phyloP scores from a whole-genome alignment of 495 filamentous ascomycete species.

The Penicillium pulvis region DNA sequence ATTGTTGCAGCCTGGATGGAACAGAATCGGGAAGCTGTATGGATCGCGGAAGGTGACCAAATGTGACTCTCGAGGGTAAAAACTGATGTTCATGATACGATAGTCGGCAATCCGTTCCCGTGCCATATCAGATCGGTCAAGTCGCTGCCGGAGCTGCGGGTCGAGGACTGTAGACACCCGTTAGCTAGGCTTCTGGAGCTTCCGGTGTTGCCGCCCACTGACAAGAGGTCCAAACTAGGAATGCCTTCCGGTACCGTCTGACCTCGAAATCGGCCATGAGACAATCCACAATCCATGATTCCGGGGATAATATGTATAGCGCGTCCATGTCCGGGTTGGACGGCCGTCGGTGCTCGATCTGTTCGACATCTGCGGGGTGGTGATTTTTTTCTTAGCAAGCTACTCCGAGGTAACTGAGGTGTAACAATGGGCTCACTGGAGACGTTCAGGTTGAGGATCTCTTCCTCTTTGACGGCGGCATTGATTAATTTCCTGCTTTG shows the following conservation, averaged over 20 bases:
- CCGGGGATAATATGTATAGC: slow-evolving; percentile 84
- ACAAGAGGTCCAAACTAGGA: slow-evolving; percentile 85
- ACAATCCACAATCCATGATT: slow-evolving; percentile 87
- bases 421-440: slow-evolving; percentile 65
- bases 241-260: slow-evolving; percentile 70
- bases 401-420: slow-evolving; percentile 5
- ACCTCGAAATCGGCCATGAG: slow-evolving; percentile 88
- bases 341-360: slow-evolving; percentile 80
- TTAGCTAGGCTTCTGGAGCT: slow-evolving; percentile 19
- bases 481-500: slow-evolving; percentile 77
- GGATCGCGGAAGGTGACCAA: slow-evolving; percentile 90
- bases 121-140: slow-evolving; percentile 61
- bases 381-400: slow-evolving; percentile 28
- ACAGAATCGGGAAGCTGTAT: slow-evolving; percentile 90
- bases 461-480: slow-evolving; percentile 87
- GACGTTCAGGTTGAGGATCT: slow-evolving; percentile 92
- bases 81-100: slow-evolving; percentile 79
- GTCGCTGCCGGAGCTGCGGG: slow-evolving; percentile 51
- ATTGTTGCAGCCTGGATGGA: slow-evolving; percentile 85
- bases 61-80: slow-evolving; percentile 86
- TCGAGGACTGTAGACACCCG: slow-evolving; percentile 48
- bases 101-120: slow-evolving; percentile 72
- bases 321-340: slow-evolving; percentile 88
- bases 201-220: slow-evolving; percentile 29
- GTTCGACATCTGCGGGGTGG: slow-evolving; percentile 73